Conservation (phyloP, 2,329 filamentous ascomycete species). For the Trichoderma oligosporum region DNA sequence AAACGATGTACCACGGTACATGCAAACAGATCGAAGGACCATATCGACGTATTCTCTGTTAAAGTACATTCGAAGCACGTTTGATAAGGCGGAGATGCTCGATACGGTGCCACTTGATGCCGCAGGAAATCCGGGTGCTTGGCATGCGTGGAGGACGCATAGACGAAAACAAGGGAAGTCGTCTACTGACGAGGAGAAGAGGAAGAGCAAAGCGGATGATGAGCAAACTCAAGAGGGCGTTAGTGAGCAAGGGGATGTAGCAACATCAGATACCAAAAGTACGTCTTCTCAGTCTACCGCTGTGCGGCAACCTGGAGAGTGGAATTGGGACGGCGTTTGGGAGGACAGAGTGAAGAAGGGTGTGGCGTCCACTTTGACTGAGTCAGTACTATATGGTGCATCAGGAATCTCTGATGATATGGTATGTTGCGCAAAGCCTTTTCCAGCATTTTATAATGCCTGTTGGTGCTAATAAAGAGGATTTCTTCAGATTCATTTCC, state of each 20-base stretch:
- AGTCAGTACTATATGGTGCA: slow-evolving; percentile 72
- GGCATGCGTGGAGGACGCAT: slow-evolving; percentile 86
- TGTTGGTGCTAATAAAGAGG: slow-evolving; percentile 22
- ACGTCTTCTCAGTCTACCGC: slow-evolving; percentile 10
- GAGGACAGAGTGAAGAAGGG: slow-evolving; percentile 80
- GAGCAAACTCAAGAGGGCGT: background rate
- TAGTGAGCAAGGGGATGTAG: slow-evolving; percentile 19
- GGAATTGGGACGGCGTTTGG: slow-evolving; percentile 99
- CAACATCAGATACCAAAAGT: background rate
- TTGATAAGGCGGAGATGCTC: slow-evolving; percentile 72
- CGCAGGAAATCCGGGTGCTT: slow-evolving; percentile 85
- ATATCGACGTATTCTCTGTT: slow-evolving; percentile 65
- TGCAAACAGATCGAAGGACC: slow-evolving; percentile 40
- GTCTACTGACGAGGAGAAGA: slow-evolving; percentile 1
- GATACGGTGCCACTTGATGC: slow-evolving; percentile 76
- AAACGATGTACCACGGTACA: slow-evolving; percentile 36
- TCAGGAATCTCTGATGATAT: slow-evolving; percentile 63
- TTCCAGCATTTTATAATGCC: background rate
- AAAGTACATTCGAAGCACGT: slow-evolving; percentile 75
- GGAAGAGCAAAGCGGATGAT: background rate
- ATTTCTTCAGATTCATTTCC: slow-evolving; percentile 57
- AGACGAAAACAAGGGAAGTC: slow-evolving; percentile 40
- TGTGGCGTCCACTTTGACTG: slow-evolving; percentile 71
- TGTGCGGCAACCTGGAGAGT: slow-evolving; percentile 61
- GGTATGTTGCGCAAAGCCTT: slow-evolving; percentile 46